These are phyloP conservation scores for Xylariaceae sp. DNA, from an alignment of 2,329 filamentous ascomycete species.

Conservation along the genomic window DNA sequence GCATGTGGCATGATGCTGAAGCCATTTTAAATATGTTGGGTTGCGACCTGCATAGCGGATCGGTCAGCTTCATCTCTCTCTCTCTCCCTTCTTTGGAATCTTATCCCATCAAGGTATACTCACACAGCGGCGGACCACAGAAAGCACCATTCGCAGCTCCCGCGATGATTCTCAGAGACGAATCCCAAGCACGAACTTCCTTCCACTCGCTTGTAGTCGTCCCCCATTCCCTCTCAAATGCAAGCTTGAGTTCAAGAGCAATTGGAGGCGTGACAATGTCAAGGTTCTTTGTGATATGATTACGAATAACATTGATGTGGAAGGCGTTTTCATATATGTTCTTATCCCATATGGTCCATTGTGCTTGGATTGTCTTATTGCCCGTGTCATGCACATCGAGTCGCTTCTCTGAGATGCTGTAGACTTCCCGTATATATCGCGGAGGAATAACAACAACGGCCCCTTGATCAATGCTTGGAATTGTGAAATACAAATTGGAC, in stretches of 20 bases:
- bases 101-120: too few relatives aligned
- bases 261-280: background rate
- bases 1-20: constrained; percentile 7
- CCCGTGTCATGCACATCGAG: constrained; percentile 1
- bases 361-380: constrained; percentile 4
- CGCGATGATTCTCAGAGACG: constrained; percentile 5
- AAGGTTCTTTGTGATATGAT: constrained; percentile 16
- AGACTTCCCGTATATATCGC: constrained; percentile 3
- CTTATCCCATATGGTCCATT: constrained; percentile 13
- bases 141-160: constrained; percentile 14
- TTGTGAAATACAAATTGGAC: too few relatives aligned
- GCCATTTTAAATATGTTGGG: background rate
- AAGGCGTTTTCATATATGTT: background rate
- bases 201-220: background rate
- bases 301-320: constrained; percentile 7
- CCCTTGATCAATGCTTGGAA: constrained; percentile 11
- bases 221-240: constrained; percentile 4
- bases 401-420: background rate
- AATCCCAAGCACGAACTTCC: background rate
- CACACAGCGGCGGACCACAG: constrained; percentile 9
- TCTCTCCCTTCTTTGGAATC: too few relatives aligned
- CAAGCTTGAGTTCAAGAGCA: background rate
- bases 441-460: constrained; percentile 1
- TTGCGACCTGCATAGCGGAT: constrained; percentile 15
- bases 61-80: too few relatives aligned